Evolutionary conservation across 2,329 filamentous ascomycete species (phyloP).

Genomic region (Penicillium occitanis): DNA sequence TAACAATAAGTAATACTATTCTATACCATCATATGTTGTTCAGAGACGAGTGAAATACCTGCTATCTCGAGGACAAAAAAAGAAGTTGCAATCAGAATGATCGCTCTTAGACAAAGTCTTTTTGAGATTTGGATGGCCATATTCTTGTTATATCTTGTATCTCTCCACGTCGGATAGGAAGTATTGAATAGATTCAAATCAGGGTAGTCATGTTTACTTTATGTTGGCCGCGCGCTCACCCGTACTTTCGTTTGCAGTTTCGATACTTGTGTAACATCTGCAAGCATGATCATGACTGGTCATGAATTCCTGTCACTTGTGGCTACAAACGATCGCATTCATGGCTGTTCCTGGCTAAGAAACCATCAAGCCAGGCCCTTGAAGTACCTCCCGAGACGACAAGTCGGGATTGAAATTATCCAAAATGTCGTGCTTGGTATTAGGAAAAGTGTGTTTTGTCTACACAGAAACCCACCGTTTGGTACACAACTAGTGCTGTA

Average conservation of each 20-base stretch:
- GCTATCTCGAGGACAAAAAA: constrained; percentile 52
- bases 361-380: not conserved
- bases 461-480: not conserved
- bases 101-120: constrained; percentile 29
- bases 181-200: not conserved
- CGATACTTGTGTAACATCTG: not conserved
- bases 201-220: not conserved
- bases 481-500: not conserved
- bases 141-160: not conserved
- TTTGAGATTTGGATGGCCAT: constrained; percentile 19
- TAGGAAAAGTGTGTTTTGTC: not conserved
- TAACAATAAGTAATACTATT: not conserved
- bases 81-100: constrained; percentile 48
- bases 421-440: not conserved
- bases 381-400: no score
- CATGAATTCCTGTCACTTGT: not conserved
- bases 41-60: constrained; percentile 26
- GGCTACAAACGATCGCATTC: not conserved
- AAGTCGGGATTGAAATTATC: not conserved
- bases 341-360: not conserved
- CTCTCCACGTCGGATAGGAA: not conserved
- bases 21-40: not conserved
- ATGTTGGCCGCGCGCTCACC: not conserved
- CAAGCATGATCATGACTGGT: not conserved
- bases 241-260: not conserved